phyloP scores from a whole-genome alignment of 257 asterid genomes.

The Eucommia ulmoides region DNA sequence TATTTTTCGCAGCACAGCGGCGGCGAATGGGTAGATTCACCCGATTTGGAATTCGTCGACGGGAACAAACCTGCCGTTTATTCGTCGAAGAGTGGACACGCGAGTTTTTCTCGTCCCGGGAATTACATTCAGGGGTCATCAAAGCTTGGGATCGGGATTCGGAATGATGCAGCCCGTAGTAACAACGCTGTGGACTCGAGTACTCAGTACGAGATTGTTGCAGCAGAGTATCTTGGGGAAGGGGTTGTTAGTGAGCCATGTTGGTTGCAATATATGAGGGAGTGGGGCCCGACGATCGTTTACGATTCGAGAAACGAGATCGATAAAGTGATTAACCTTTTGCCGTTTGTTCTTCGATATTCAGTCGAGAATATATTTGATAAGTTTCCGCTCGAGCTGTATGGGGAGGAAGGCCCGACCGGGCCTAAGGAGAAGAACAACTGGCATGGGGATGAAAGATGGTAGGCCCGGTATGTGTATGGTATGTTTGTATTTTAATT shows the following conservation, averaged over 20 bases:
- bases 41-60: conserved; percentile 54
- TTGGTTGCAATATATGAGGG: conserved; percentile 82
- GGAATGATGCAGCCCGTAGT: conserved; percentile 65
- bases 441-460: conserved; percentile 91
- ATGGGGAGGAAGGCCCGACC: conserved; percentile 81
- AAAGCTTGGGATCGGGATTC: conserved; percentile 69
- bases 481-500: too few species aligned
- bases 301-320: conserved; percentile 61
- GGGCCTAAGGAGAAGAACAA: conserved; percentile 99
- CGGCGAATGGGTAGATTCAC: conserved; percentile 70
- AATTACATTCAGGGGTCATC: conserved; percentile 71
- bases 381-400: conserved; percentile 73
- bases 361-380: conserved; percentile 28
- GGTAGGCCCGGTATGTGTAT: conserved; percentile 26
- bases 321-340: conserved; percentile 31
- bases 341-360: conserved; percentile 40
- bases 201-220: conserved; percentile 48
- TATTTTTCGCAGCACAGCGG: conserved; percentile 97
- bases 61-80: conserved; percentile 70
- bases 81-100: conserved; percentile 75
- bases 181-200: conserved; percentile 50
- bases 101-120: conserved; percentile 88
- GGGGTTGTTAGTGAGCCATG: conserved; percentile 49
- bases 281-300: conserved; percentile 76
- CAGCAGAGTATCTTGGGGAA: conserved; percentile 80